A percentile compares a stretch with the other conserved stretches of the same genome.
phyloP scores from a whole-genome alignment of 495 filamentous ascomycete species.

The Xylaria sp. region DNA sequence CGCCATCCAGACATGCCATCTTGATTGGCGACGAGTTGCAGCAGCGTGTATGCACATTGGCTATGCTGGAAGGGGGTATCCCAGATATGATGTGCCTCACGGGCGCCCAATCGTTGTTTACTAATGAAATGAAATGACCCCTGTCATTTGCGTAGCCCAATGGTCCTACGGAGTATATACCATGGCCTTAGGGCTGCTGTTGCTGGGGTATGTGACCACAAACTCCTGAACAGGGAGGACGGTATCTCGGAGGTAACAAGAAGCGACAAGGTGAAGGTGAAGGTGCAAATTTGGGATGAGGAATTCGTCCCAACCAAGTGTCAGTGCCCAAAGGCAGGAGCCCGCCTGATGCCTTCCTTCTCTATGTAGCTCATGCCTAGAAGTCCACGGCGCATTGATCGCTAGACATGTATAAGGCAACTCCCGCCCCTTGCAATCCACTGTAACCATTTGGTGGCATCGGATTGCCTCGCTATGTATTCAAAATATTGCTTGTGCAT shows the following conservation, averaged over 20 bases:
- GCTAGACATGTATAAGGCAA: not conserved
- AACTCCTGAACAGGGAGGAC: not conserved
- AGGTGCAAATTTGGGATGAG: not conserved
- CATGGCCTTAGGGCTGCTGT: not conserved
- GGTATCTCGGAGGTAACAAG: not conserved
- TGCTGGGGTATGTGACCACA: not conserved
- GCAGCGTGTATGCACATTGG: not conserved
- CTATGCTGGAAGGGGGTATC: not conserved
- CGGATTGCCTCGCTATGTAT: not conserved
- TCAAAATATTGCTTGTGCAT: not conserved
- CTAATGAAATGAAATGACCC: not conserved
- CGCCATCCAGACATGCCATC: constrained; percentile 17
- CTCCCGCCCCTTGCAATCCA: not conserved
- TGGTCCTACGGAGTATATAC: no score
- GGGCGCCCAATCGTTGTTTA: constrained; percentile 14
- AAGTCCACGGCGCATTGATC: not conserved
- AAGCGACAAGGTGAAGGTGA: not conserved
- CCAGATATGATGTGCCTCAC: not conserved
- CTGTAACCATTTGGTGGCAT: not conserved
- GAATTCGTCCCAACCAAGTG: not conserved
- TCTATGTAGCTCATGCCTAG: not conserved
- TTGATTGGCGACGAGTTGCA: constrained; percentile 9
- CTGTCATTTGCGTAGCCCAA: not conserved
- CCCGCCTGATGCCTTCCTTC: not conserved
- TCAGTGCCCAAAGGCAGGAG: constrained; percentile 4